Evolutionary conservation across 2,329 filamentous ascomycete genomes (phyloP), one percentile per base, ranked within the genome.

Genomic region (Biscogniauxia marginata): DNA sequence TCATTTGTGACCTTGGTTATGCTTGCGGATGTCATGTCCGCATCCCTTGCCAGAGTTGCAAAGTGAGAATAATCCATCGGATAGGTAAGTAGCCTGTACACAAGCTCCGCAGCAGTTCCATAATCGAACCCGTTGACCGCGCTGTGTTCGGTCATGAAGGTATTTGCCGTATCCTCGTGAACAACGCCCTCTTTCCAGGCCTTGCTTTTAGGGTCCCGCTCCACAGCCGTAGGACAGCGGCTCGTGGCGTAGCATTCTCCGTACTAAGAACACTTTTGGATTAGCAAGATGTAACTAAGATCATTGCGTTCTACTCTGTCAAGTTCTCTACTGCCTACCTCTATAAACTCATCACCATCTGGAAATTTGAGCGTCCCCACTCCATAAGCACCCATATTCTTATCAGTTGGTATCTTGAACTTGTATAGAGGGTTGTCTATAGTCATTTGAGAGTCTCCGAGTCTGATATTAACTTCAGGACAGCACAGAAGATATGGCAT

Each of bases 361-460:
- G 47, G 46, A 19, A 58, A 44, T 4, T 50, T 43, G 3, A 52
- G 43, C 45, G 21, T 20, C 6, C 46, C 25, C 30, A 54, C 47
- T 3, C 54, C 46, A 6, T 46, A 56, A 16, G 20, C 46, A 1
- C 30, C 39, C 50, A 56, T 57, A n/a, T 57, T 63, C 59, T 61
- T 63, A 46, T 39, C 52, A 47, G 56, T 59, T 22, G 60, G 65
- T 64, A 63, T 68, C 59, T 9, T 57, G 53, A 68, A 71, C 23
- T 65, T 63, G 49, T 66, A 65, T 45, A 71, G 59, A 11, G 69
- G 68, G 57, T 71, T 71, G 24, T 57, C 50, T 39, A 61, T 54
- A 24, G 46, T 25, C 18, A 56, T 16, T 24, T 49, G 46, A 11
- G 53, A 50, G 22, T 58, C 47, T 24, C 65, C 57, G 21, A 59